Evolutionary conservation across 2,329 filamentous ascomycete species (phyloP), one percentile per base, ranked within the genome.

Genomic region (Dactylonectria estremocensis): DNA sequence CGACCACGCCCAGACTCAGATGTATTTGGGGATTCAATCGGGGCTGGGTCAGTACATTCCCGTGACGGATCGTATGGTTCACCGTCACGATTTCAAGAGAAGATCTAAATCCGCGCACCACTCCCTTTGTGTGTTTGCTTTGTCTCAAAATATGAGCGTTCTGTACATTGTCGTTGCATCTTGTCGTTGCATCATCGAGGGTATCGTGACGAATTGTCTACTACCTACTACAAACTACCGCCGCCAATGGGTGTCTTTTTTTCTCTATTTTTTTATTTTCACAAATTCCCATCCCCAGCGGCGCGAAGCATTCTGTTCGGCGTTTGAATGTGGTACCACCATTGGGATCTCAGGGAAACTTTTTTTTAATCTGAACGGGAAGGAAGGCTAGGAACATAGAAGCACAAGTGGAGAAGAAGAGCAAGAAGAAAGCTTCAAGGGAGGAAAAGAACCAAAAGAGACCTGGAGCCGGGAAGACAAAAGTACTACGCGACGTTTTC

Each of bases 31-130:
- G 71, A 64, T 31, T 75, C 74, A 49, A 57, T 71, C 18, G 68
- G 67, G 13, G 70, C 60, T 6, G 72, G 69, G 53, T 74, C 73
- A 6, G 20, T 70, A 37, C 35, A 46, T 33, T 74, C 72, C 4
- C 71, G 60, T 24, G 74, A 75, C 31, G 76, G 73, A 37, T 76
- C 76, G 13, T 68, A 66, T 59, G 70, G 69, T 28, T 77, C 76
- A 20, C 69, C 76, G 40, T 77, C 76, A 48, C 72, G 76, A 48
- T 78, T 78, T 61, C 71, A 73, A 35, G 76, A 78, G 69, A 71
- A 76, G 64, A 78, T 78, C 52, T 78, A 67, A 72, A 28, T 57
- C 13, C 28, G 28, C 22, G 31, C 16, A n/a, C 56, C 45, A 49
- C 43, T 63, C 22, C 33, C 48, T 68, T 63, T 49, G 55, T 52